Conservation (phyloP, 495 filamentous ascomycete species). For the Talaromyces thailandensis region DNA sequence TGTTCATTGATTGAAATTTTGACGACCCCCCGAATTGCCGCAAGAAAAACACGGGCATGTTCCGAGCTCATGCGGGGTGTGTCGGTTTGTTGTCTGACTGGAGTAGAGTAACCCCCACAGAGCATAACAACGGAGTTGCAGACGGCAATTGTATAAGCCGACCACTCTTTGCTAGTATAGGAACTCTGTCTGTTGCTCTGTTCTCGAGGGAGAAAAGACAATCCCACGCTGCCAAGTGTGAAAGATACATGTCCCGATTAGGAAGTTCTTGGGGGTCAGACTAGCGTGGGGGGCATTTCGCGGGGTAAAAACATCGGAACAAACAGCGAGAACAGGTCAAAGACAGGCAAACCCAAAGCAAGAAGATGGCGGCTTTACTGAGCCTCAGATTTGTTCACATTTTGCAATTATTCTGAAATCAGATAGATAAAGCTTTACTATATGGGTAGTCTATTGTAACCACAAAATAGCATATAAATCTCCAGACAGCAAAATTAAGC, state of each 20-base stretch:
- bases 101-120: neutral
- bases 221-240: neutral
- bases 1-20: neutral
- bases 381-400: neutral
- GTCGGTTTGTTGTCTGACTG: neutral
- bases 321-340: too few species aligned
- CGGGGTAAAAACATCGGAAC: neutral
- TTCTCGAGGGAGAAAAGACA: neutral
- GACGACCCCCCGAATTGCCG: neutral
- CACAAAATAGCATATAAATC: neutral
- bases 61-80: neutral
- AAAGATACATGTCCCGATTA: neutral
- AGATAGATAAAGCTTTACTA: neutral
- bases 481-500: conserved; percentile 7
- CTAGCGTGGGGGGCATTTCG: neutral
- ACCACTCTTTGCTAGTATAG: too few species aligned
- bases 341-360: too few species aligned
- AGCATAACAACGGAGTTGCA: neutral
- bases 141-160: neutral
- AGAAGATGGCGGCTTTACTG: too few species aligned
- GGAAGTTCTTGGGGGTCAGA: neutral
- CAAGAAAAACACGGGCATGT: neutral
- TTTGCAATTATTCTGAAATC: too few species aligned
- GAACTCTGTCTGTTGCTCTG: too few species aligned
- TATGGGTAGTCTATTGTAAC: neutral